Base-by-base conservation (phyloP, 1,284 basidiomycete genomes). In the Pisolithus thermaeus region DNA sequence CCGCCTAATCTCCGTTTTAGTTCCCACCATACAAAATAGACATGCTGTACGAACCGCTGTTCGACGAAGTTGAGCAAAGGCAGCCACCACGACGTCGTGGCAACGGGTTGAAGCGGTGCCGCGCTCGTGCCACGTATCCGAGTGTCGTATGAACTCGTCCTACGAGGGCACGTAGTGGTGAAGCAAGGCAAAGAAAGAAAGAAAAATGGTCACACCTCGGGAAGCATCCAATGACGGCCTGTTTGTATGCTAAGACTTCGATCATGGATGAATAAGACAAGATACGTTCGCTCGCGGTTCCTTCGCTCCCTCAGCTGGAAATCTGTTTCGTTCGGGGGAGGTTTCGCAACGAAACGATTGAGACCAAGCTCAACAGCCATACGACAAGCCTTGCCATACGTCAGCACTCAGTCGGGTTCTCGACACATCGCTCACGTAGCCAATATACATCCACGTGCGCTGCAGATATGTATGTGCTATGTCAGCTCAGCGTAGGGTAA, bases 371-470 rank as follows among this genome's bases (percentile, higher is more conserved):
- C 87, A 30, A 91, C 81, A 18, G 89, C 86, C 87, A 91, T 90
- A 47, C 88, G 83, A 63, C 85, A 87, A n/a, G 88, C 84, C 84
- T 87, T 55, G 37, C 54, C 35, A 54, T 44, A 54, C 50, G 47
- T 54, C 45, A 61, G 51, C 46, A 56, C 52, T 18, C 4, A 16
- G 5, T 47, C 14, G n/a, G 20, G 1, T 8, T 36, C 48, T 52
- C 18, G 14, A 40, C 36, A 28, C 40, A 37, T 64, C 9, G 64
- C 81, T 64, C 64, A 85, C 88, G 68, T 88, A 87, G 54, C 88
- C 88, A 61, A 91, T 88, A 65, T 86, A 91, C 46, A 79, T 85
- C 87, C 88, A 91, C 9, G 87, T 90, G 41, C 84, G 79, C 85
- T 87, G 61, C 28, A 35, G 59, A 6, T 3, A 18, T 32, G 23